Base-by-base conservation (phyloP, 768 basidiomycete genomes). In the Tylopilus balloui region DNA sequence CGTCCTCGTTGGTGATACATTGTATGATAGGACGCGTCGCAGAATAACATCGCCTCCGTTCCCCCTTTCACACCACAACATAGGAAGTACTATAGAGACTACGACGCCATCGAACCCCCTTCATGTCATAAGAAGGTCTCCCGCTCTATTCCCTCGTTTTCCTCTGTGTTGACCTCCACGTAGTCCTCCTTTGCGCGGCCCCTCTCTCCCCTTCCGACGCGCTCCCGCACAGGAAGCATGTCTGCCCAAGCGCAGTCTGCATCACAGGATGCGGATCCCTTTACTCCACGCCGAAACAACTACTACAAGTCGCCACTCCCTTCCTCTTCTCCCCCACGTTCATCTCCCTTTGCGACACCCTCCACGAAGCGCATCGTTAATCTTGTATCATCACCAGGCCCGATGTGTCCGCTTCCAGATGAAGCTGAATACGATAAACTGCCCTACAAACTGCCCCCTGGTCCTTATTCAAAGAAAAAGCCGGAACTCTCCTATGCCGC, bases 401-500 rank as follows among this genome's bases (percentile, higher is more conserved):
- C 85, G 6, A 86, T 86, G 83, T 78, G 74, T 1, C 78, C 81
- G 17, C 71, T 73, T 39, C 84, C 84, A 12, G 69, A 74, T 31
- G 83, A 86, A 62, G 79, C 80, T 19, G 82, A 83, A 45, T 82
- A 83, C 36, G 81, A 81, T 42, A 73, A 72, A 21, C 70, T 86
- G 36, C 88, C 89, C 3, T 91, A 84, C 63, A 80, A 66, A 46
- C 77, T 96, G 1, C 94, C 94, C 1, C 79, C 85, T 4, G 91
- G 92, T 23, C 91, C 92, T 2, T 91, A 93, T 62, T 83, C 86
- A 12, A 71, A 72, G 31, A 76, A 75, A 46, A 91, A 93, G 64
- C 96, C 96, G 0, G 81, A 87, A 41, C 80, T 82, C 32, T 93
- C 93, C 2, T 98, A 98, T 61, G 94, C 96, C 5, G 94, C 93